A percentile compares a stretch with the other conserved stretches of the same genome.
Evolutionary conservation across 768 basidiomycete species (phyloP).

Genomic region (Fomitopsis pulvina): DNA sequence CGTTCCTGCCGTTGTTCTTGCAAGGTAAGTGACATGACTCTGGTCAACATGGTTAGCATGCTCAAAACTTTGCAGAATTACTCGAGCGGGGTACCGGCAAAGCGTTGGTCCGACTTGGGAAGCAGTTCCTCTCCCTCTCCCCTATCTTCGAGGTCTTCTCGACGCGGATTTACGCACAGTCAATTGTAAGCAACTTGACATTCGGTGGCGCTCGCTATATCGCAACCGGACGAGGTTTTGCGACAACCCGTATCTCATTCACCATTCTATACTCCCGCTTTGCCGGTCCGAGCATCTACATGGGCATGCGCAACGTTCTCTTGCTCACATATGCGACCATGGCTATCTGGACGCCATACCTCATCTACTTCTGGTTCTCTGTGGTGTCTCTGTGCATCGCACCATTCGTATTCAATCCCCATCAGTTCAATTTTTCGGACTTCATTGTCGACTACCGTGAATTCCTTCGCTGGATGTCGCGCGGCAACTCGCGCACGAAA

Average conservation of each 20-base stretch:
- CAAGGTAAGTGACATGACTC: slow-evolving; percentile 57
- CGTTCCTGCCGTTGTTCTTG: slow-evolving; percentile 92
- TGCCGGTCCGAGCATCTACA: slow-evolving; percentile 98
- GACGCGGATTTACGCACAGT: slow-evolving; percentile 96
- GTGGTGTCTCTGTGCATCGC: slow-evolving; percentile 92
- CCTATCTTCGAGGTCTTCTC: slow-evolving; percentile 99
- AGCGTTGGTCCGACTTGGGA: slow-evolving; percentile 87
- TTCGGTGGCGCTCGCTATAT: slow-evolving; percentile 99
- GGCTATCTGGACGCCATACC: slow-evolving; percentile 87
- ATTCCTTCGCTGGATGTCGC: slow-evolving; percentile 98
- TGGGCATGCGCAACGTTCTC: slow-evolving; percentile 92
- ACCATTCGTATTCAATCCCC: slow-evolving; percentile 99
- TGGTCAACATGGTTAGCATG: background rate
- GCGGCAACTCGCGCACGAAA: slow-evolving; percentile 94
- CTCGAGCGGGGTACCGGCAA: slow-evolving; percentile 95
- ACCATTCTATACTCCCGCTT: slow-evolving; percentile 97
- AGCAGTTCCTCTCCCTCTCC: slow-evolving; percentile 95
- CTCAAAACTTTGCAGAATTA: slow-evolving; percentile 51
- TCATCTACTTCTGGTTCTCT: slow-evolving; percentile 99
- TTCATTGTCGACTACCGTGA: slow-evolving; percentile 99
- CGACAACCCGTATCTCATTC: slow-evolving; percentile 94
- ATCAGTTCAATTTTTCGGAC: slow-evolving; percentile 95
- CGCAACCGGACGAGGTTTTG: slow-evolving; percentile 98
- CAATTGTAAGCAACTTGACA: slow-evolving; percentile 93
- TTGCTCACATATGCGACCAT: slow-evolving; percentile 88